Evolutionary conservation across 768 basidiomycete species (phyloP).

Genomic region (Tephrocybe sp.): DNA sequence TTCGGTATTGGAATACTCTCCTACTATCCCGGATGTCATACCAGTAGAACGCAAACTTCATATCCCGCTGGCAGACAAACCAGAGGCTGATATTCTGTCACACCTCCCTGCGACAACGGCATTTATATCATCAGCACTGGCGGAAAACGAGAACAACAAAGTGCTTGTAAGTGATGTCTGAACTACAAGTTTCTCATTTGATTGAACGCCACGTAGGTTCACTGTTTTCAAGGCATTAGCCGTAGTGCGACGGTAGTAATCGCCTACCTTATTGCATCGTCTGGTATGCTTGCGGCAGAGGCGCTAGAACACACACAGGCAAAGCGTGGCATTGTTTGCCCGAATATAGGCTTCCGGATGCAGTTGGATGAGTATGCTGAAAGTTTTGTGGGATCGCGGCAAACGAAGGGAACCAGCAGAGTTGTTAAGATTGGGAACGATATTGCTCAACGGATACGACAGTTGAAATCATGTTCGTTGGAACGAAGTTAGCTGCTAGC

Average conservation of each 20-base stretch:
- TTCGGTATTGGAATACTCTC: slow-evolving; percentile 56
- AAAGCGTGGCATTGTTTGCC: slow-evolving; percentile 59
- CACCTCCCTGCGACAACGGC: slow-evolving; percentile 36
- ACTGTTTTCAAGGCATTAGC: slow-evolving; percentile 76
- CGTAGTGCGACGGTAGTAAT: slow-evolving; percentile 75
- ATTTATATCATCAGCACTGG: slow-evolving; percentile 34
- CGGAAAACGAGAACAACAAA: slow-evolving; percentile 34
- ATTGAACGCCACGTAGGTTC: slow-evolving; percentile 49
- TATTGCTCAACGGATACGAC: slow-evolving; percentile 32
- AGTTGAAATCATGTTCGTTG: slow-evolving; percentile 18
- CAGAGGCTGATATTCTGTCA: slow-evolving; percentile 30
- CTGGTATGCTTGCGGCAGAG: slow-evolving; percentile 49
- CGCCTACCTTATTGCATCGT: slow-evolving; percentile 64
- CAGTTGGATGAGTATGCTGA: slow-evolving; percentile 50
- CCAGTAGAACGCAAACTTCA: slow-evolving; percentile 45
- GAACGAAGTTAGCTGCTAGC: neutral
- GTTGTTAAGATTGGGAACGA: slow-evolving; percentile 14
- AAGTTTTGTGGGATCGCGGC: slow-evolving; percentile 21
- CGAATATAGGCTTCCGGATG: slow-evolving; percentile 65
- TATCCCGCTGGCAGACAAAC: slow-evolving; percentile 36
- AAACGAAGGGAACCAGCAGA: slow-evolving; percentile 7
- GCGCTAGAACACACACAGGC: slow-evolving; percentile 56
- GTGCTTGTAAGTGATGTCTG: slow-evolving; percentile 31
- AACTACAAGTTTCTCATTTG: neutral
- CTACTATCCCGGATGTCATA: slow-evolving; percentile 46